A percentile compares a stretch with the other conserved stretches of the same genome.
Evolutionary conservation across 83 land plant species (phyloP).

Genomic region (Diphasiastrum complanatum): DNA sequence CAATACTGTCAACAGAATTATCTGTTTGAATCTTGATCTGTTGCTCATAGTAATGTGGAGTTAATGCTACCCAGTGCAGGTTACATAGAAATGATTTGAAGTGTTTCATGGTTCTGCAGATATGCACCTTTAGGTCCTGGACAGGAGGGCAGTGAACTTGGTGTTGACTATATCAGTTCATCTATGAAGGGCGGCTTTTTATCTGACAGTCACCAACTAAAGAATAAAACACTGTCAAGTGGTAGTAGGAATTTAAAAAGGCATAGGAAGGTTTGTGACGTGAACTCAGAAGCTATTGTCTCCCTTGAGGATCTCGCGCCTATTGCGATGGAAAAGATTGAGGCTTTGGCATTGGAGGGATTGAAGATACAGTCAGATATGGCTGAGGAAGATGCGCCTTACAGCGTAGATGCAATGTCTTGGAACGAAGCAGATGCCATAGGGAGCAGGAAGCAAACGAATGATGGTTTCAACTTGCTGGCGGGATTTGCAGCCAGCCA

Average conservation of each 20-base stretch:
- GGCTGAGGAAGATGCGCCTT: slow-evolving; percentile 73
- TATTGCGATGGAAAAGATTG: slow-evolving; percentile 61
- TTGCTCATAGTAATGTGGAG: no score
- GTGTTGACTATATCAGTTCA: neutral
- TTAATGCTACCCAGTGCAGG: no score
- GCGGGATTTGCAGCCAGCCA: slow-evolving; percentile 59
- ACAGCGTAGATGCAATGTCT: slow-evolving; percentile 43
- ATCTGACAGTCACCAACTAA: slow-evolving; percentile 25
- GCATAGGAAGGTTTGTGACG: slow-evolving; percentile 14
- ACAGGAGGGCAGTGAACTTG: neutral
- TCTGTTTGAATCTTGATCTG: no score
- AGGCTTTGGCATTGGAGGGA: slow-evolving; percentile 74
- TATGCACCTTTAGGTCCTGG: slow-evolving; percentile 11
- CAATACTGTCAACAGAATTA: no score
- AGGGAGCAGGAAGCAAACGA: neutral
- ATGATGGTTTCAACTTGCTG: slow-evolving; percentile 21
- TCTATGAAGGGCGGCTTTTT: neutral
- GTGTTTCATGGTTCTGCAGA: no score
- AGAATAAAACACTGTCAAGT: neutral
- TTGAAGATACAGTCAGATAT: slow-evolving; percentile 77
- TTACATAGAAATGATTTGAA: no score
- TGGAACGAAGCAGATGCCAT: neutral
- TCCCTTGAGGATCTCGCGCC: slow-evolving; percentile 74
- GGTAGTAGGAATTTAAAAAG: neutral
- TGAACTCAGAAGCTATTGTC: slow-evolving; percentile 49